phyloP scores from a whole-genome alignment of 257 asterid genomes.

The Capsicum chinense region DNA sequence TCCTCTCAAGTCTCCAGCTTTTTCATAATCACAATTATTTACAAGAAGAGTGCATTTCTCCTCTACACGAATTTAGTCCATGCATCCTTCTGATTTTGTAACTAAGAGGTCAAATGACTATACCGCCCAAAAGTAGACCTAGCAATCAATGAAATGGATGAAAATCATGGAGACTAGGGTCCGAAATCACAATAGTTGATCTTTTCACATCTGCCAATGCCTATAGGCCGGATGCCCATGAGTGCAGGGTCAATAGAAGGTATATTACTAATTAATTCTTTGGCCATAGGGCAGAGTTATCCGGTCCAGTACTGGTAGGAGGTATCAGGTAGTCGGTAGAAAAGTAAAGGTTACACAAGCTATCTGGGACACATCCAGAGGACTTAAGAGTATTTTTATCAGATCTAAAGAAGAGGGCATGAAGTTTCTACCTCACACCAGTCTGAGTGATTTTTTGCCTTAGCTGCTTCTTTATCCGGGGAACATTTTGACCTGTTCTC shows the following conservation, averaged over 20 bases:
- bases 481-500: constrained; percentile 64
- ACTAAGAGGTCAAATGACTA: neutral
- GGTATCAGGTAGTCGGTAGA: neutral
- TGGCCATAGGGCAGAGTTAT: neutral
- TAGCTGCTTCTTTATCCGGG: constrained; percentile 43
- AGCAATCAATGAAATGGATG: neutral
- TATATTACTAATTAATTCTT: too few species aligned
- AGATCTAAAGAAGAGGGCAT: neutral
- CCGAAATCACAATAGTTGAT: neutral
- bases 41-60: constrained; percentile 9
- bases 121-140: too few species aligned
- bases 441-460: constrained; percentile 60
- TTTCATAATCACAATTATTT: neutral
- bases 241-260: too few species aligned
- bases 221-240: too few species aligned
- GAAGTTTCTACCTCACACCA: constrained; percentile 89
- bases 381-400: neutral
- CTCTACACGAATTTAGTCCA: constrained; percentile 13
- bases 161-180: neutral
- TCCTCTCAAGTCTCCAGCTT: neutral
- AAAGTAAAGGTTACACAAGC: neutral
- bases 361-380: neutral
- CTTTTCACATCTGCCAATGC: neutral
- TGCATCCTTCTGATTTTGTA: constrained; percentile 17
- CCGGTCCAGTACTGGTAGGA: neutral